Evolutionary conservation across 2,329 filamentous ascomycete genomes (phyloP).

Genomic region (Hypomyces rosellus): DNA sequence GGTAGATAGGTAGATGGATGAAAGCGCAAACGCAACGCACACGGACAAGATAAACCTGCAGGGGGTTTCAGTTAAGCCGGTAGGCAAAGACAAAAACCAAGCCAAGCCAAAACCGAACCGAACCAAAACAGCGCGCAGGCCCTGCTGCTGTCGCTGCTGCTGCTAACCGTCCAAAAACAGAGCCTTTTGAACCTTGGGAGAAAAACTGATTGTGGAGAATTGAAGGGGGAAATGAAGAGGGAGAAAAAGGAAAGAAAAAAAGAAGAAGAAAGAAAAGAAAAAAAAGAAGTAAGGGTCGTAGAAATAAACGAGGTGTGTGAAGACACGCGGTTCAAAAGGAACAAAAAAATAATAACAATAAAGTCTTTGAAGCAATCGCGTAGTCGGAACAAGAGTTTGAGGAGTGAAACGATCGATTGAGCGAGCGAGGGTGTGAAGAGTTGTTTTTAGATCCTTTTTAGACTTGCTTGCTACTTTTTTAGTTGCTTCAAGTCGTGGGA

Average conservation of each 20-base stretch:
- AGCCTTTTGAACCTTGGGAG: neutral
- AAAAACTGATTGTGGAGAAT: constrained; percentile 2
- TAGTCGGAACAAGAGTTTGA: too few relatives aligned
- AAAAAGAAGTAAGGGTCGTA: neutral
- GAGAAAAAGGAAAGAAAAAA: neutral
- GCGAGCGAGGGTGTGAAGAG: too few relatives aligned
- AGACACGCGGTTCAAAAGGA: neutral
- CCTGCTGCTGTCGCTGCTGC: neutral
- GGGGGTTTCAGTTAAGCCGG: neutral
- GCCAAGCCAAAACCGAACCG: neutral
- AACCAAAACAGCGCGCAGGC: neutral
- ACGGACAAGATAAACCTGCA: neutral
- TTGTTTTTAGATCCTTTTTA: too few relatives aligned
- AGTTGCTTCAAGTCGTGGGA: too few relatives aligned
- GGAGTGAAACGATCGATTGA: too few relatives aligned
- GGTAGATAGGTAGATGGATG: too few relatives aligned
- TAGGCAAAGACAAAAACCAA: neutral
- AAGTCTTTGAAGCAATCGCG: neutral
- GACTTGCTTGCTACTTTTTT: too few relatives aligned
- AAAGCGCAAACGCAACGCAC: too few relatives aligned
- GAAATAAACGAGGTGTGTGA: neutral
- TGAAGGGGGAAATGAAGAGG: constrained; percentile 1
- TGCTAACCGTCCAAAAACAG: too few relatives aligned
- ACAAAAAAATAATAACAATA: neutral
- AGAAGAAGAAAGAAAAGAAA: neutral